These are phyloP conservation scores for Fusarium sp. DNA, from an alignment of 2,329 filamentous ascomycete genomes.

Conservation along the genomic window DNA sequence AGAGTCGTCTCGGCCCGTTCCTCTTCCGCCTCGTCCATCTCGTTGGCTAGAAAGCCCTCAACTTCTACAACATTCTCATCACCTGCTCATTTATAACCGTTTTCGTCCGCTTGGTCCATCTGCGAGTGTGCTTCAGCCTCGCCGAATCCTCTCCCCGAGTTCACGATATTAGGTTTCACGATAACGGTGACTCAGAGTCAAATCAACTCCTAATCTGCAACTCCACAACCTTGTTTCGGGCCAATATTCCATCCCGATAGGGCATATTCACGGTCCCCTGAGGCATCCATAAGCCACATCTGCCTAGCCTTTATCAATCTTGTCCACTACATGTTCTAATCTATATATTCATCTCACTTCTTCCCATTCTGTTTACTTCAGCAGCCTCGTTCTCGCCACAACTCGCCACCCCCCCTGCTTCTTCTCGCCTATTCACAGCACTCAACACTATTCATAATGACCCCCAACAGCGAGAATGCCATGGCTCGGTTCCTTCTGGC, in stretches of 20 bases:
- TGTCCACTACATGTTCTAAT: slow-evolving; percentile 25
- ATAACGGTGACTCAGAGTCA: slow-evolving; percentile 22
- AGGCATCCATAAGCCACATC: slow-evolving; percentile 34
- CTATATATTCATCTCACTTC: slow-evolving; percentile 24
- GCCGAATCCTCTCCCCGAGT: slow-evolving; percentile 2
- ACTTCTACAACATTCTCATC: slow-evolving; percentile 17
- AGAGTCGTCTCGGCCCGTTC: slow-evolving; percentile 17
- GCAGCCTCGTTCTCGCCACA: slow-evolving; percentile 25
- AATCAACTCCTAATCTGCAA: slow-evolving; percentile 3
- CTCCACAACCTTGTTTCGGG: slow-evolving; percentile 14
- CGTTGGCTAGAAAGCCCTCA: slow-evolving; percentile 23
- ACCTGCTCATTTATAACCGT: neutral
- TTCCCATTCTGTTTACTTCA: slow-evolving; percentile 29
- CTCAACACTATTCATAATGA: slow-evolving; percentile 54
- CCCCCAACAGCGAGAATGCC: slow-evolving; percentile 65
- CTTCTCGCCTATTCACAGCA: neutral
- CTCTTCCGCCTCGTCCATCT: slow-evolving; percentile 23
- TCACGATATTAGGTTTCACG: slow-evolving; percentile 15
- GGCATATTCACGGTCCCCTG: slow-evolving; percentile 13
- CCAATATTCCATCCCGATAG: neutral
- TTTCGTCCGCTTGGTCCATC: slow-evolving; percentile 15
- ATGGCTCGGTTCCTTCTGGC: slow-evolving; percentile 70
- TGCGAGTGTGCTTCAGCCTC: slow-evolving; percentile 14
- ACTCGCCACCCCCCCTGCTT: neutral
- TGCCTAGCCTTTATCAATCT: slow-evolving; percentile 29